Percentiles rank a stretch among this genome's conserved stretches.
phyloP scores from a whole-genome alignment of 352 stramenopile genomes.

The Globisporangium iwayamae region DNA sequence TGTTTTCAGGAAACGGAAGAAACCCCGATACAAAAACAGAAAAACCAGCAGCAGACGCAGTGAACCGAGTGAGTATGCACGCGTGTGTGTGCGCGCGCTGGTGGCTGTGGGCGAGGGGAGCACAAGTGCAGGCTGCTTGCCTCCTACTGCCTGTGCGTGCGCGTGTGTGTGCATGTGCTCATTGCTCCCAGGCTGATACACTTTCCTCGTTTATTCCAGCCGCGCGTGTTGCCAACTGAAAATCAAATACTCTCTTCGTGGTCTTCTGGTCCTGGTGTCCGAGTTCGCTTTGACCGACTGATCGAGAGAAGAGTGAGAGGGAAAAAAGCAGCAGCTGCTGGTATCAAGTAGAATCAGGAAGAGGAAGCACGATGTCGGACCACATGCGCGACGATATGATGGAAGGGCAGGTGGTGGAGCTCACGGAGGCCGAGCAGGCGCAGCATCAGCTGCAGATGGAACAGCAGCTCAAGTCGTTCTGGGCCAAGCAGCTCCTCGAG shows the following conservation, averaged over 20 bases:
- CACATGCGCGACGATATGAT: conserved; percentile 28
- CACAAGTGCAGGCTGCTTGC: not conserved
- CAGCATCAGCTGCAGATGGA: conserved; percentile 86
- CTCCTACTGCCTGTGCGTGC: not conserved
- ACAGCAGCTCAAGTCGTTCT: conserved; percentile 91
- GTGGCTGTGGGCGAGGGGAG: not conserved
- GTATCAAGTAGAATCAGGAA: not conserved
- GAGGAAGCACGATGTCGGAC: conserved; percentile 11
- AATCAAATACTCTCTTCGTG: not conserved
- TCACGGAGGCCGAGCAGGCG: conserved; percentile 82
- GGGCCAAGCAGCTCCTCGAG: conserved; percentile 88
- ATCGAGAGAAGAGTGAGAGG: not conserved
- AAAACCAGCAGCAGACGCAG: not conserved
- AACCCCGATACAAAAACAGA: not conserved
- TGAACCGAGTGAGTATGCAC: not conserved
- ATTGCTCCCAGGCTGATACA: not conserved
- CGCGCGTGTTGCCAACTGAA: not conserved
- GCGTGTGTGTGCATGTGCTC: not conserved
- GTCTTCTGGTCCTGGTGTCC: not conserved
- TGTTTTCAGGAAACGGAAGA: conserved; percentile 3
- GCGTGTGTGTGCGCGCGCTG: not conserved
- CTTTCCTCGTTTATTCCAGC: not conserved
- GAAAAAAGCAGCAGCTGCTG: not conserved
- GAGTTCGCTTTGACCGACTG: not conserved
- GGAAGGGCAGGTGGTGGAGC: conserved; percentile 85